A percentile compares a stretch with the other conserved stretches of the same genome.
Conservation (phyloP, 208 protist genomes). For the Acanthamoeba pearcei region DNA sequence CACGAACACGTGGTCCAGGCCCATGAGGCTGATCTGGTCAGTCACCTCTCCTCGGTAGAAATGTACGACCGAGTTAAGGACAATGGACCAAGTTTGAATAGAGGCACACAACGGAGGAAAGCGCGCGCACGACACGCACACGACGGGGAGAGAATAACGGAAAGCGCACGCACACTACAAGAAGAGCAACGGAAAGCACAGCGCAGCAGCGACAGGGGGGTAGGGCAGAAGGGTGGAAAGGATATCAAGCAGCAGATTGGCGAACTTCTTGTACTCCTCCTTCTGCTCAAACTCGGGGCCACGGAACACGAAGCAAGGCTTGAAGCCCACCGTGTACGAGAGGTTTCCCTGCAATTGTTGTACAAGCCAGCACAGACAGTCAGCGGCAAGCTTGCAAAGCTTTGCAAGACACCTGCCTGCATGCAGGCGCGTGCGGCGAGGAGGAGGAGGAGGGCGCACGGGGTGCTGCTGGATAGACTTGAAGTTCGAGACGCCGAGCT, state of each 20-base stretch:
- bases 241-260: slow-evolving; percentile 81
- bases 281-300: slow-evolving; percentile 88
- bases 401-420: too few relatives aligned
- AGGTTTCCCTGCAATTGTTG: not conserved
- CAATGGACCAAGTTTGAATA: not conserved
- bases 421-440: too few relatives aligned
- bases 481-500: slow-evolving; percentile 85
- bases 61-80: slow-evolving; percentile 78
- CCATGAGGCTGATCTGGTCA: slow-evolving; percentile 83
- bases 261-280: slow-evolving; percentile 76
- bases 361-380: too few relatives aligned
- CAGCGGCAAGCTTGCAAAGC: too few relatives aligned
- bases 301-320: slow-evolving; percentile 89
- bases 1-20: slow-evolving; percentile 88
- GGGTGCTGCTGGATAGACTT: slow-evolving; percentile 73
- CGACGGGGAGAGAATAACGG: not conserved
- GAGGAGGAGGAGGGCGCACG: not conserved
- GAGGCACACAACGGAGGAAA: not conserved
- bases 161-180: not conserved
- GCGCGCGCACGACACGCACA: not conserved
- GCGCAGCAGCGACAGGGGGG: too few relatives aligned
- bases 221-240: not conserved
- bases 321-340: slow-evolving; percentile 80
- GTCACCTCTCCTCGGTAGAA: slow-evolving; percentile 87
- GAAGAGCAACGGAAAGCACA: too few relatives aligned